phyloP scores from a whole-genome alignment of 2,329 filamentous ascomycete genomes.

The Talaromyces sp. region DNA sequence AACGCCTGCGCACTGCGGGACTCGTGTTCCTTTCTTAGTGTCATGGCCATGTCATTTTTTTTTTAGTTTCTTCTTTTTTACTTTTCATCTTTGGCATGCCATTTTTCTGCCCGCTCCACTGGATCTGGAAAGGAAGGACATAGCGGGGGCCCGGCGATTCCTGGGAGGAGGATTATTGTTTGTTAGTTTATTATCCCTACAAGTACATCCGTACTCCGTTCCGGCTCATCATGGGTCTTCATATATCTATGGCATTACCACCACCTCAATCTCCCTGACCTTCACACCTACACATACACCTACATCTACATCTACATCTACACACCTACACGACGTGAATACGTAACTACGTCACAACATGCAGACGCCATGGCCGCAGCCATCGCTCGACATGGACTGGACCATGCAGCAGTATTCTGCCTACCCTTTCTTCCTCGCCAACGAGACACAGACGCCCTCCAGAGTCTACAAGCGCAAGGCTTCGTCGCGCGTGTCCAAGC shows the following conservation, averaged over 20 bases:
- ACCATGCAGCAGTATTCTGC: slow-evolving; percentile 13
- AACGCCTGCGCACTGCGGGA: slow-evolving; percentile 7
- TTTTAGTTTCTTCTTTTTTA: not conserved
- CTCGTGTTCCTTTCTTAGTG: slow-evolving; percentile 24
- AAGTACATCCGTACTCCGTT: too few species aligned
- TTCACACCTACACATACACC: not conserved
- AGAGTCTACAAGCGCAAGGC: slow-evolving; percentile 48
- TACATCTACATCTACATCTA: not conserved
- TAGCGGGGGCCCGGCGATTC: slow-evolving; percentile 25
- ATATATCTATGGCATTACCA: not conserved
- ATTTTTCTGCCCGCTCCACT: slow-evolving; percentile 23
- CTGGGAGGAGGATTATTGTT: not conserved
- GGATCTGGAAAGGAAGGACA: slow-evolving; percentile 26
- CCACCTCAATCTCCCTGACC: slow-evolving; percentile 12
- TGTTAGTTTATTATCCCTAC: not conserved
- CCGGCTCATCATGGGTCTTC: not conserved
- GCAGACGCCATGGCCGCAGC: slow-evolving; percentile 17
- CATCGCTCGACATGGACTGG: slow-evolving; percentile 24
- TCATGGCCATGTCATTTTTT: slow-evolving; percentile 34
- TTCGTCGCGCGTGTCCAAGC: slow-evolving; percentile 51
- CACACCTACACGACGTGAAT: too few species aligned
- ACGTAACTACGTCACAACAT: slow-evolving; percentile 1
- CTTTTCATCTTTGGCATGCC: slow-evolving; percentile 17
- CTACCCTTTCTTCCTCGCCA: slow-evolving; percentile 19
- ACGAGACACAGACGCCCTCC: slow-evolving; percentile 42